Conservation (phyloP, 768 basidiomycete genomes). For the Suillus plorans region DNA sequence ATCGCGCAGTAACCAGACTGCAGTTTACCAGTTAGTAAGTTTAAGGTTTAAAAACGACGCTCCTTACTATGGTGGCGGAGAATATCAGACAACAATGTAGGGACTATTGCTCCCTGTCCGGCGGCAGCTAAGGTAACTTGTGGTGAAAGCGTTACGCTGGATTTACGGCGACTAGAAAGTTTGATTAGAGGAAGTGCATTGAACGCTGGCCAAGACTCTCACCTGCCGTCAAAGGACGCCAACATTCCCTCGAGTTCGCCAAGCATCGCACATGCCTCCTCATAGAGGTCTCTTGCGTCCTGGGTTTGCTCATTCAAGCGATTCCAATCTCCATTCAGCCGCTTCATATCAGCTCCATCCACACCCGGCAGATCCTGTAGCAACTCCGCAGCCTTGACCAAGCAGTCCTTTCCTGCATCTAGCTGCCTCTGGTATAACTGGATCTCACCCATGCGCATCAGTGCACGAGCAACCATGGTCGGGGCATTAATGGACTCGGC, state of each 20-base stretch:
- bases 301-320: conserved; percentile 31
- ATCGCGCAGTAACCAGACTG: conserved; percentile 70
- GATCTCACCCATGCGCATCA: conserved; percentile 68
- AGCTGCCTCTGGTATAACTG: conserved; percentile 61
- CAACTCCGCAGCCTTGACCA: conserved; percentile 50
- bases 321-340: conserved; percentile 56
- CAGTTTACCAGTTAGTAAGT: conserved; percentile 4
- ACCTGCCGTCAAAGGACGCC: conserved; percentile 54
- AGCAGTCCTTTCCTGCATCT: conserved; percentile 52
- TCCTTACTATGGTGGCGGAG: conserved; percentile 68
- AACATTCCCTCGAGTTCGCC: conserved; percentile 62
- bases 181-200: background rate
- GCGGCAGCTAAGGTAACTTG: conserved; percentile 20
- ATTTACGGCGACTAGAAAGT: conserved; percentile 42
- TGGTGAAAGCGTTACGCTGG: conserved; percentile 35
- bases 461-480: conserved; percentile 61
- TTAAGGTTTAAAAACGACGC: background rate
- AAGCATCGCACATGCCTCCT: conserved; percentile 55
- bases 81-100: conserved; percentile 58
- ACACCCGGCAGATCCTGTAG: conserved; percentile 49
- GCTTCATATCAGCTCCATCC: conserved; percentile 57
- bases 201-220: conserved; percentile 14
- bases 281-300: conserved; percentile 54
- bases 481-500: conserved; percentile 69
- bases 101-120: conserved; percentile 53